Evolutionary conservation across 495 filamentous ascomycete species (phyloP), one percentile per base, ranked within the genome.

Genomic region (Talaromyces ruber): DNA sequence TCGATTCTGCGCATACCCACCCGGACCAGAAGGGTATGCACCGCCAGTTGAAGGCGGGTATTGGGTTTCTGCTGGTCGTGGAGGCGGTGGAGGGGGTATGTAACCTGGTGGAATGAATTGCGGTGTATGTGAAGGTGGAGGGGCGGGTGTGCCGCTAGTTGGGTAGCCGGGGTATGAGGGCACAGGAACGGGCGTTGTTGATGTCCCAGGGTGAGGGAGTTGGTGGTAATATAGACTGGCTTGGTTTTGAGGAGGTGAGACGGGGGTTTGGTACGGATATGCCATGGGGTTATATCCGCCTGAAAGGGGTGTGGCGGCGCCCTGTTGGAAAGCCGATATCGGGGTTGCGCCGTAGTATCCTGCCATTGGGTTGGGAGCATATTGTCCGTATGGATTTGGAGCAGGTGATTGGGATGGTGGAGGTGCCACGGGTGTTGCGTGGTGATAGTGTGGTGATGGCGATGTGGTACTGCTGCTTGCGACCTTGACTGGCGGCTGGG

Each of bases 31-130:
- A 2, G 83, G 84, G 70, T 84, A 84, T n/a, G 72, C 64, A 2
- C 74, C 72, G 21, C 59, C 66, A 47, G 75, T 65, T 14, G 77
- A 70, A n/a, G 73, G 82, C 56, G 87, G 85, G 65, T 92, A 91
- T 18, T 82, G 86, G 0, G 88, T 86, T 43, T 90, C 88, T 37
- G 90, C 88, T 8, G 90, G 91, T 12, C 88, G 89, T 3, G 88
- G 90, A 0, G 93, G 93, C 21, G 93, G 93, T 8, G 93, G 93
- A 1, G 93, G 93, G 1, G 93, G 93, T 39, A 96, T 84, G 71
- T 96, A 97, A 18, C 92, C 92, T 18, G 85, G 84, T 32, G 91
- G 91, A 64, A 93, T 79, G 63, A 74, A 78, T 45, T 76, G 72
- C 12, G 70, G 66, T 14, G 74, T 64, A 25, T 58, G 64, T 16